Base-by-base conservation (phyloP, 805 yeast species). In the Lachancea sp. region DNA sequence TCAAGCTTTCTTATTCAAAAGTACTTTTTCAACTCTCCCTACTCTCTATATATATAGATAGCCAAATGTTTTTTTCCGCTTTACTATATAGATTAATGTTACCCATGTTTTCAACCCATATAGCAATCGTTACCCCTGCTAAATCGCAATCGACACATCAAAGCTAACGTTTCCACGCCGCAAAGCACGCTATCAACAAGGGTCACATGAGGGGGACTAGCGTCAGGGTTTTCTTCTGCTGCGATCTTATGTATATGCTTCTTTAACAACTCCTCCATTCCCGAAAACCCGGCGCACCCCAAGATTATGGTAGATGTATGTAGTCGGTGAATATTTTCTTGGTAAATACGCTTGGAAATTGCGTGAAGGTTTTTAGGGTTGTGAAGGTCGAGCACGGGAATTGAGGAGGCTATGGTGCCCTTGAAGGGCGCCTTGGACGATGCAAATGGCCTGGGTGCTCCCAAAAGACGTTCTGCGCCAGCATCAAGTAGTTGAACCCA, bases 231-330 rank as follows among this genome's bases (percentile, higher is more conserved):
- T n/a, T 33, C 25, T 18, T 40, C 32, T 5, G 16, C 22, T 20
- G 43, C 43, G 22, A 40, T 22, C 9, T 35, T 29, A 39, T 34
- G 37, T 16, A 38, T 38, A 8, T 31, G 39, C 18, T 34, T 31
- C n/a, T 25, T 13, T 30, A 44, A 35, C n/a, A 29, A 22, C 34
- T 34, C 35, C 31, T 53, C 45, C 39, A 57, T 33, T 1, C 60
- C 57, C 12, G 59, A 52, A 42, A 56, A 57, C n/a, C 62, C 62
- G 13, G 62, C 62, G 36, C 62, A 57, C 9, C 62, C 62, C 2
- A 57, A 50, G 19, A 57, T 52, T 15, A 57, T 52, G 11, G 52
- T 45, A 19, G 37, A 30, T 6, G 58, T 51, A 7, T 45, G 37
- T 34, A 51, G 44, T 15, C 43, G 44, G 16, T 32, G 38, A 9